Evolutionary conservation across 2,329 filamentous ascomycete genomes (phyloP), one percentile per base, ranked within the genome.

Genomic region (Talaromyces sp.): DNA sequence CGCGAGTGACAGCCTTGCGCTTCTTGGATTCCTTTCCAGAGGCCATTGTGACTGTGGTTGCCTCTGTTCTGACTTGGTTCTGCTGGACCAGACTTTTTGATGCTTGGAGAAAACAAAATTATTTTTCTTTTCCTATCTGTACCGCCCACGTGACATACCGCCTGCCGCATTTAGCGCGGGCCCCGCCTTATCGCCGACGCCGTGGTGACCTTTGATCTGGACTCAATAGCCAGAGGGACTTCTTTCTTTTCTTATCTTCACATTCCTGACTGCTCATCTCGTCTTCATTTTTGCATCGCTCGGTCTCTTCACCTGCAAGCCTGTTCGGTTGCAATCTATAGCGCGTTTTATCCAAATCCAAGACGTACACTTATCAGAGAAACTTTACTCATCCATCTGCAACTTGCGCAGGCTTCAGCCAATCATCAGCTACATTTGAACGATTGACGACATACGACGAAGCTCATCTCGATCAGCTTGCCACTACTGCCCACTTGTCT

Each of bases 1-100:
- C 85, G 36, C 81, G 81, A 27, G 82, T 84, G 22, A 86, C 82
- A 67, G 85, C 85, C 78, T 91, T 91, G 69, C 89, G 86, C 81
- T 91, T 91, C 75, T 85, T 83, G 36, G 79, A 81, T 54, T 76
- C 72, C 65, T 79, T 77, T 69, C 71, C 70, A 63, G 71, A 68
- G 67, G 74, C 71, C 77, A 80, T 80, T 53, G 65, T 49, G 61
- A 58, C 15, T 54, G 22, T 54, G n/a, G 19, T 58, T 36, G 17
- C 49, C 49, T 27, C 38, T 59, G 36, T 8, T 11, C 15, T 45
- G 38, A 45, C 13, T 29, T 40, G 17, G 15, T 11, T 27, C 36
- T 45, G 36, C 4, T 59, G 22, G 15, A 7, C 19, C 2, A 43
- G 13, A 10, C 56, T 38, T 58, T 58, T 45, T 29, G 38, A 59